Conservation (phyloP, 768 basidiomycete genomes). For the Paxillus involutus region DNA sequence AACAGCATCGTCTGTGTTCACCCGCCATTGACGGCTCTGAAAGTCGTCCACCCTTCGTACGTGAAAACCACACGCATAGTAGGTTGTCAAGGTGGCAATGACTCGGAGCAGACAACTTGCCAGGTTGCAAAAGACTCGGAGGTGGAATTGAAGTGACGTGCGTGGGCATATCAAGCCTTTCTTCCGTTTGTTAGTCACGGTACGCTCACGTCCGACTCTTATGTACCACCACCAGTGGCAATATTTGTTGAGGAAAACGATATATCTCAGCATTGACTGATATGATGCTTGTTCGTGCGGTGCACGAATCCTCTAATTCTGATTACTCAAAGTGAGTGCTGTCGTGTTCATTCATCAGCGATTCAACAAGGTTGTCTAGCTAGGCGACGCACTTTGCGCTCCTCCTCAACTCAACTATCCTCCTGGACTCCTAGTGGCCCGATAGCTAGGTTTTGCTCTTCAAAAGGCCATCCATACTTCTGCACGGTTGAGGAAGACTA, state of each 20-base stretch:
- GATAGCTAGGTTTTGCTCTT: slow-evolving; percentile 82
- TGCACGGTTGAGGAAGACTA: slow-evolving; percentile 99
- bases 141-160: not conserved
- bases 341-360: too few relatives aligned
- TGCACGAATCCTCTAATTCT: too few relatives aligned
- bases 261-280: slow-evolving; percentile 15
- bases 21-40: slow-evolving; percentile 2
- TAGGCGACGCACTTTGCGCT: too few relatives aligned
- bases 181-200: slow-evolving; percentile 1
- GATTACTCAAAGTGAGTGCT: slow-evolving; percentile 78
- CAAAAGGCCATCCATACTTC: slow-evolving; percentile 97
- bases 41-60: not conserved
- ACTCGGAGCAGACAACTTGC: too few relatives aligned
- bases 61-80: not conserved
- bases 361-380: too few relatives aligned
- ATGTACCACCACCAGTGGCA: too few relatives aligned
- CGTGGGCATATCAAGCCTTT: slow-evolving; percentile 16
- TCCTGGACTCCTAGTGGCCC: too few relatives aligned
- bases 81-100: too few relatives aligned
- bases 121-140: too few relatives aligned
- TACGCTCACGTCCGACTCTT: too few relatives aligned
- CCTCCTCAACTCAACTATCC: too few relatives aligned
- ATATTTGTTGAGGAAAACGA: slow-evolving; percentile 15
- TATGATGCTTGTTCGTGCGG: slow-evolving; percentile 40
- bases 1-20: slow-evolving; percentile 8